These are phyloP conservation scores for Carex parvula DNA, from an alignment of 176 grass and related monocot genomes.

Conservation along the genomic window DNA sequence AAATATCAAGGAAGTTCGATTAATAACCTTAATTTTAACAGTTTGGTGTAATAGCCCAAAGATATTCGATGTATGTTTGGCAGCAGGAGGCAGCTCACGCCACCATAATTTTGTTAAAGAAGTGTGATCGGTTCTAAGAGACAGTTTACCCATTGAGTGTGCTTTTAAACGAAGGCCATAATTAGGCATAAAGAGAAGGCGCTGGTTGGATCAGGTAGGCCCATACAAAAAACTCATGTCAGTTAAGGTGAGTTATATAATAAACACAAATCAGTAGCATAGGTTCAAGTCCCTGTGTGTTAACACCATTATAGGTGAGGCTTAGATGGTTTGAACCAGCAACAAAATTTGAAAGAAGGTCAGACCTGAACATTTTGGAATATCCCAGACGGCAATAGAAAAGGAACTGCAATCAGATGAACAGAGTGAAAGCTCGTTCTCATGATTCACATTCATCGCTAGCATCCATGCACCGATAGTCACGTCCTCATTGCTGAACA, in stretches of 20 bases:
- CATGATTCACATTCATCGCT: slow-evolving; percentile 97
- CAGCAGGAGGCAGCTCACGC: neutral
- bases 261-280: slow-evolving; percentile 1
- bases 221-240: neutral
- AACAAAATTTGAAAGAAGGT: slow-evolving; percentile 25
- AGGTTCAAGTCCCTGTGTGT: neutral
- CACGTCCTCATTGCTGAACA: slow-evolving; percentile 99
- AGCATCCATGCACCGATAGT: slow-evolving; percentile 99
- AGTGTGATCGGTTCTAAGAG: neutral
- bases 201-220: neutral
- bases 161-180: neutral
- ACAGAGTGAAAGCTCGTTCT: slow-evolving; percentile 77
- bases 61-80: neutral
- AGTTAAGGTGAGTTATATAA: neutral
- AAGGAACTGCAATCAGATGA: slow-evolving; percentile 64
- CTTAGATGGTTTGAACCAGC: neutral
- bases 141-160: neutral
- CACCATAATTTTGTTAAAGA: neutral
- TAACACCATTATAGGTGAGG: slow-evolving; percentile 3
- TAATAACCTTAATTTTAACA: neutral
- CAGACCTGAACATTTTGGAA: slow-evolving; percentile 96
- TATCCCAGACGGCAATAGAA: slow-evolving; percentile 98
- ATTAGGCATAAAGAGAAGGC: neutral
- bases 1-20: neutral
- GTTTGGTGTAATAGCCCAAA: neutral